Base-by-base conservation (phyloP, 1,284 basidiomycete species). In the Sanghuangporus baumii region DNA sequence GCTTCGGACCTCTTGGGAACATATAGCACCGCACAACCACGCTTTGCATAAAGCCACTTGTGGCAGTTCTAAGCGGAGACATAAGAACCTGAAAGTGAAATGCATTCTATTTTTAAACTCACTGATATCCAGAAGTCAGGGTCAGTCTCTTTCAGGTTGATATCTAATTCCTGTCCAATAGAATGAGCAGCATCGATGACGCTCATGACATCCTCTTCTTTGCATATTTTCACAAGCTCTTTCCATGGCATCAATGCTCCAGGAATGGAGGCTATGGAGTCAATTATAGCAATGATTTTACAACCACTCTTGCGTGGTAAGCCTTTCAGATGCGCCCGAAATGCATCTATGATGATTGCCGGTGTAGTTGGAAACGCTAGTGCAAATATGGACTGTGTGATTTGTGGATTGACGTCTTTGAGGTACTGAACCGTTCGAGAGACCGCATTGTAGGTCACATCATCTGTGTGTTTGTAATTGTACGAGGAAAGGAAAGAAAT, bases 151-250 rank as follows among this genome's bases (percentile, higher is more conserved):
- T 77, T 78, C 52, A 94, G 67, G 71, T 93, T 81, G 60, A 93
- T 76, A 55, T 82, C 74, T 12, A 79, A 55, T 57, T 73, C 70
- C 58, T 76, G 71, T 37, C 69, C 68, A 52, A 95, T 86, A 3
- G 87, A 86, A 72, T 96, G 94, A 0, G 94, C 94, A 0, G 81
- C 94, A 69, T 97, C 94, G 16, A 97, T 74, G n/a, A 95, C 73
- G 60, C 82, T 88, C 73, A 85, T 83, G 2, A 88, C 81, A 2
- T 83, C 84, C 60, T 87, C 84, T 66, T 89, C 82, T 67, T 80
- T 81, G 70, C 87, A 89, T n/a, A 92, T 76, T 18, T 78, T 72
- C 0, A 89, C 85, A 70, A 96, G 79, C 65, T 87, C 81, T 70
- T 88, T 78, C 94, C 94, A 96, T 0, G 94, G 94, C 38, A 93